Evolutionary conservation across 148 eudicot species (phyloP).

Genomic region (Vaccinium corymbosum): DNA sequence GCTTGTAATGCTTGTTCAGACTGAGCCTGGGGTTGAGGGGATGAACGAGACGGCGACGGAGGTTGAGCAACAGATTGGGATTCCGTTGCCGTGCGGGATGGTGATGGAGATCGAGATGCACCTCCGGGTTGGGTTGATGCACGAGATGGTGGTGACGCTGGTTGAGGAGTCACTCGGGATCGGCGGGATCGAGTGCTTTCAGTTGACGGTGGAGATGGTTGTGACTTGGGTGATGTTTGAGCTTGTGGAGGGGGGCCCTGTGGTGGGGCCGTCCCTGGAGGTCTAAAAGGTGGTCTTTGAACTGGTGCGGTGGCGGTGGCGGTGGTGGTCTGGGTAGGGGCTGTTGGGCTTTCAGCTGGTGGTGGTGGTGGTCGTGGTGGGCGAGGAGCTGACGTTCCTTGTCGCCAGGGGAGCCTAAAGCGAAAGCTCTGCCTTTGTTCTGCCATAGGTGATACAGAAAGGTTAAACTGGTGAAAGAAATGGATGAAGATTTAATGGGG

Average conservation of each 20-base stretch:
- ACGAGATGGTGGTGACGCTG: background rate
- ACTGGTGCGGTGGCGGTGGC: background rate
- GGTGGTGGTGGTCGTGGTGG: background rate
- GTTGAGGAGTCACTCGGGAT: background rate
- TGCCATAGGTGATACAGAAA: slow-evolving; percentile 10
- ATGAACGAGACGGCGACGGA: slow-evolving; percentile 17
- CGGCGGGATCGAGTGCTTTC: slow-evolving; percentile 7
- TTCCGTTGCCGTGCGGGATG: background rate
- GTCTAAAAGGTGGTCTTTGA: slow-evolving; percentile 6
- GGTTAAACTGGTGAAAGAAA: background rate
- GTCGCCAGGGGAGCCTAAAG: slow-evolving; percentile 19
- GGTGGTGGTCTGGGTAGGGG: background rate
- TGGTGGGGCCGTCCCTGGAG: background rate
- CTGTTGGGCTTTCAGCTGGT: background rate
- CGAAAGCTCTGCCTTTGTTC: slow-evolving; percentile 15
- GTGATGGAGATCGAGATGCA: background rate
- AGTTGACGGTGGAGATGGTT: slow-evolving; percentile 6
- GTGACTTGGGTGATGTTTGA: background rate
- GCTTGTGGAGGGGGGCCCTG: slow-evolving; percentile 11
- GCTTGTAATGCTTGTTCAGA: slow-evolving; percentile 19
- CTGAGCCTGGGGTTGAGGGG: slow-evolving; percentile 13
- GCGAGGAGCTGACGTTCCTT: background rate
- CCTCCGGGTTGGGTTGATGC: background rate
- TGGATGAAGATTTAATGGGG: background rate
- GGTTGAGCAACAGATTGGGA: slow-evolving; percentile 12